Evolutionary conservation across 192 early-diverging fungal genomes (phyloP), one percentile per base, ranked within the genome.

Genomic region (Entophlyctis helioformis): DNA sequence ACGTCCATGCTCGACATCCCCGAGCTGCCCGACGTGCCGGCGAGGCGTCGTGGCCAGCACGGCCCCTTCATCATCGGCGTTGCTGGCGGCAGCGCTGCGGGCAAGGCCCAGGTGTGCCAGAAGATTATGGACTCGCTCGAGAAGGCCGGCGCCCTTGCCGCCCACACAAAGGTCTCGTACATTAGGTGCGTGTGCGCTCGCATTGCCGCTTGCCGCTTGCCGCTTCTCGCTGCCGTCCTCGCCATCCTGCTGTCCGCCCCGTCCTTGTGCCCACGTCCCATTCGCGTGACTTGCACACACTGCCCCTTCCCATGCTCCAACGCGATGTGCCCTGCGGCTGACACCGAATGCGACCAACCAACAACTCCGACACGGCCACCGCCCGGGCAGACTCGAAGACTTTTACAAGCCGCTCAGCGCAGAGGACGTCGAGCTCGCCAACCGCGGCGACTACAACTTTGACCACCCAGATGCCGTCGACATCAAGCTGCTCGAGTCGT

Each of bases 381-480:
- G 29, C 6, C 29, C 11, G 6, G 29, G 29, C 29, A 59, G 54
- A 25, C 33, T 65, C 34, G 59, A 62, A 37, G 45, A 57, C 18
- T 70, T 70, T 41, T 70, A 70, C 57, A 46, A 52, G 26, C 35
- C 51, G 16, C 38, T 65, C 0, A 32, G 23, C 7, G 39, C 18
- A 1, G 60, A 56, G 18, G 57, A 62, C 13, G 10, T 24, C 4
- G 27, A 40, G 36, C 36, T 42, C 15, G 51, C 51, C 1, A 28
- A 49, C 18, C 20, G 36, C 22, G 58, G 49, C 23, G 46, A 49
- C 24, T 63, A 63, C 61, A 63, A 69, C 56, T 69, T 69, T 55
- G 66, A 70, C 34, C 59, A 63, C 38, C 63, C 64, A 53, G 76
- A 80, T 60, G 80, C 82, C 2, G 79, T 85, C 48, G 86, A 92